phyloP scores from a whole-genome alignment of 2,329 filamentous ascomycete species.

The Diplodia seriata region DNA sequence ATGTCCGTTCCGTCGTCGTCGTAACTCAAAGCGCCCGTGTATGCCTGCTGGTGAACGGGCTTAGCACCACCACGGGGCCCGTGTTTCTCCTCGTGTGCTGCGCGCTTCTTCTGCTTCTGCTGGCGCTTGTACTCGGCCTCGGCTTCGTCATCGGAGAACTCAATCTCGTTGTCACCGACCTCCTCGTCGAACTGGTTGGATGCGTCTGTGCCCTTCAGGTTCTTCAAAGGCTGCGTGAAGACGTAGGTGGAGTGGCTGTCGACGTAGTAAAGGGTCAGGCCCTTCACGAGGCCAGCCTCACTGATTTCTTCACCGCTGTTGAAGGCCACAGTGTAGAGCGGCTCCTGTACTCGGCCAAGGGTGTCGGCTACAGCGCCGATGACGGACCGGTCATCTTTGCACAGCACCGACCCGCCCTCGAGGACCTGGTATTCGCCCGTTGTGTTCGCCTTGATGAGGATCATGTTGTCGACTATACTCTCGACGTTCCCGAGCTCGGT shows the following conservation, averaged over 20 bases:
- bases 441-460: constrained; percentile 78
- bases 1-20: constrained; percentile 53
- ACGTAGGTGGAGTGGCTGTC: constrained; percentile 80
- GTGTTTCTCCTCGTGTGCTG: constrained; percentile 36
- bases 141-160: constrained; percentile 96
- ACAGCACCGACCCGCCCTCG: constrained; percentile 83
- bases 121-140: constrained; percentile 76
- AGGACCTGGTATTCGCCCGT: constrained; percentile 85
- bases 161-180: constrained; percentile 80
- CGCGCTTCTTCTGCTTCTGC: constrained; percentile 65
- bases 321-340: constrained; percentile 84
- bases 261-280: constrained; percentile 79
- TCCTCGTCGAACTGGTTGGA: constrained; percentile 97
- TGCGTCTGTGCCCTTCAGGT: constrained; percentile 86
- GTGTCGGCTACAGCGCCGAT: constrained; percentile 86
- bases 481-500: constrained; percentile 77
- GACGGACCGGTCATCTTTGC: constrained; percentile 74
- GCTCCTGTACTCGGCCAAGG: constrained; percentile 83
- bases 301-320: constrained; percentile 71
- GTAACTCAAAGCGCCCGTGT: constrained; percentile 50
- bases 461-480: constrained; percentile 76
- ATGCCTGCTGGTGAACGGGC: constrained; percentile 27
- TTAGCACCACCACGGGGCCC: constrained; percentile 10
- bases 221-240: constrained; percentile 82
- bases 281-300: constrained; percentile 70